Evolutionary conservation across 306 rosid genomes (phyloP), one percentile per base, ranked within the genome.

Genomic region (Mimosa pudica): DNA sequence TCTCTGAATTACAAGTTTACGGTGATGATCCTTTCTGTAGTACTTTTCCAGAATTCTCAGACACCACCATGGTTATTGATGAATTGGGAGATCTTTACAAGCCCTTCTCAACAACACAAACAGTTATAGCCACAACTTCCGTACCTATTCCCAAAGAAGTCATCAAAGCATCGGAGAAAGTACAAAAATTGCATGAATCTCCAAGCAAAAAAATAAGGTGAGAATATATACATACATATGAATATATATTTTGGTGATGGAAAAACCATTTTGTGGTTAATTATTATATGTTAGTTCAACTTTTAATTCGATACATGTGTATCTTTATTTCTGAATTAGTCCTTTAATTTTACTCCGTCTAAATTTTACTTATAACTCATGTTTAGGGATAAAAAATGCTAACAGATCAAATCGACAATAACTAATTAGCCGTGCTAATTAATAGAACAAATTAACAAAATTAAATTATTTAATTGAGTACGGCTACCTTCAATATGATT

Each of bases 61-160:
- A 88, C 73, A 77, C 89, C 60, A 57, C 81, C 8, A 74, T 86
- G 44, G 82, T 78, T 45, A 60, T 84, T 10, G 88, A 88, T 78
- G 97, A 90, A 51, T 81, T 95, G 45, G 92, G 86, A 44, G 90
- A 86, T 7, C 84, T 90, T 80, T 87, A 79, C 78, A 90, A 84
- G 64, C 97, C 97, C 33, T 89, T 89, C 73, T 76, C 89, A 64
- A 60, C 91, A 10, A 65, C 91, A 12, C 88, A 87, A 8, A 57
- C 87, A 38, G 36, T 82, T 13, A 44, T 81, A 13, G 47, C 71
- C 51, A 10, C 86, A 14, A 72, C 65, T 69, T 66, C 90, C 78
- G 32, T 85, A 18, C 81, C 90, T 48, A 60, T 85, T 76, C 86
- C 88, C 0, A 38, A 82, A 46, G 87, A 94, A 52, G 63, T 71